A percentile compares a stretch with the other conserved stretches of the same genome.
Conservation (phyloP, 805 yeast genomes). For the Yarrowia keelungensis region DNA sequence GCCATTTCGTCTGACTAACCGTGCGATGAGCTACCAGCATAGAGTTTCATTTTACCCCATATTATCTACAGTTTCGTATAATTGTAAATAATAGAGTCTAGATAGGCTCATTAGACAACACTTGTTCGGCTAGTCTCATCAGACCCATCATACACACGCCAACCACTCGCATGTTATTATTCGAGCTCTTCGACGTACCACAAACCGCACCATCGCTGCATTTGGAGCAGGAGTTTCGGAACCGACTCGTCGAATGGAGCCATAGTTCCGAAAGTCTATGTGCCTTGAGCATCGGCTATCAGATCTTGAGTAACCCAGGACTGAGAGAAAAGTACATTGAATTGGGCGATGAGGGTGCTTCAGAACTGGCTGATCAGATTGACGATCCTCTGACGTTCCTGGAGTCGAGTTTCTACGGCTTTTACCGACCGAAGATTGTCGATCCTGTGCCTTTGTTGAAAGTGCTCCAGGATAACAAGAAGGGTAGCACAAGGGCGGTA, state of each 20-base stretch:
- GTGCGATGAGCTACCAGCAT: conserved; percentile 12
- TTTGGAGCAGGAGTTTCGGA: conserved; percentile 21
- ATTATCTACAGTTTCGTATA: conserved; percentile 2
- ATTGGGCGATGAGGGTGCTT: conserved; percentile 1
- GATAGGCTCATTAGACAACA: neutral
- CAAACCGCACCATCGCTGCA: conserved; percentile 3
- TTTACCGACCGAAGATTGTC: conserved; percentile 21
- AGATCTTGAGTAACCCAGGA: conserved; percentile 16
- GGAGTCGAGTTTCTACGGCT: conserved; percentile 25
- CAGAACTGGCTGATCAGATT: neutral
- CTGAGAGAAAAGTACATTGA: conserved; percentile 9
- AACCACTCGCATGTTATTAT: conserved; percentile 6
- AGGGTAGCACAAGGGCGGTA: neutral
- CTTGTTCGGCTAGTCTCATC: neutral
- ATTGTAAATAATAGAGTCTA: conserved; percentile 10
- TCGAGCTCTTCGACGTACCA: conserved; percentile 5
- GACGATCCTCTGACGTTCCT: conserved; percentile 19
- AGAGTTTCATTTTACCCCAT: conserved; percentile 27
- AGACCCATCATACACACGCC: neutral
- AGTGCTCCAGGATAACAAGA: conserved; percentile 11
- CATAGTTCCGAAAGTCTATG: conserved; percentile 20
- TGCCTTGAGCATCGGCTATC: conserved; percentile 18
- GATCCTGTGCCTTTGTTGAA: conserved; percentile 16
- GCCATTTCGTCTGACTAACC: neutral
- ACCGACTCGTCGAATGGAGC: conserved; percentile 27